Evolutionary conservation across 805 yeast genomes (phyloP).

Genomic region (Ogataea parapolymorpha): DNA sequence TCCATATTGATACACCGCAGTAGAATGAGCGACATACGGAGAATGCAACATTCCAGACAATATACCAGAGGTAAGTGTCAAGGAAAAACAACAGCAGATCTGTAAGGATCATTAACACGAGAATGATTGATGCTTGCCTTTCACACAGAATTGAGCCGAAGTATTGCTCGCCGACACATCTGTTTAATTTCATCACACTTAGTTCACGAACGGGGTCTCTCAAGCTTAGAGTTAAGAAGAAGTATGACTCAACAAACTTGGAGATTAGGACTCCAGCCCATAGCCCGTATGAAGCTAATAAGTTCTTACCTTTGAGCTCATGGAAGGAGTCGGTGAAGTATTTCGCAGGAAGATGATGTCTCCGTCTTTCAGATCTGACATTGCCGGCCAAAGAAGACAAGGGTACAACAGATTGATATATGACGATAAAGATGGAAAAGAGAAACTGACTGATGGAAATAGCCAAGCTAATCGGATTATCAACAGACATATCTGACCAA

Average conservation of each 20-base stretch:
- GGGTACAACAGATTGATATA: slow-evolving; percentile 62
- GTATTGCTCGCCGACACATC: slow-evolving; percentile 61
- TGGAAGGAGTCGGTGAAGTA: slow-evolving; percentile 61
- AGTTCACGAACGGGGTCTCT: slow-evolving; percentile 73
- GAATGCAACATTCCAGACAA: slow-evolving; percentile 71
- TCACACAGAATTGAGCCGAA: slow-evolving; percentile 53
- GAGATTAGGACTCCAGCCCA: slow-evolving; percentile 68
- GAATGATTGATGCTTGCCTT: slow-evolving; percentile 53
- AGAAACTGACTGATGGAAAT: slow-evolving; percentile 54
- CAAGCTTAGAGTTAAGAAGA: slow-evolving; percentile 68
- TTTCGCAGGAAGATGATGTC: slow-evolving; percentile 50
- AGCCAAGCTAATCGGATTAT: slow-evolving; percentile 36
- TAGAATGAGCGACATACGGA: slow-evolving; percentile 66
- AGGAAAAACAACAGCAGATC: slow-evolving; percentile 69
- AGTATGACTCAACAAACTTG: slow-evolving; percentile 74
- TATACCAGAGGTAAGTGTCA: slow-evolving; percentile 85
- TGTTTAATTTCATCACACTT: slow-evolving; percentile 47
- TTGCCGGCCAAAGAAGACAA: slow-evolving; percentile 52
- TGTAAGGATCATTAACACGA: slow-evolving; percentile 51
- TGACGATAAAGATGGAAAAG: slow-evolving; percentile 50
- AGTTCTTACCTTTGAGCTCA: slow-evolving; percentile 48
- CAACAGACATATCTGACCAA: slow-evolving; percentile 33
- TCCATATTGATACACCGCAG: slow-evolving; percentile 79
- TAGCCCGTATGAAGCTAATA: slow-evolving; percentile 60
- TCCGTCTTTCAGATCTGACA: slow-evolving; percentile 29